Conservation (phyloP, 805 yeast genomes). For the Danielia oregonensis region DNA sequence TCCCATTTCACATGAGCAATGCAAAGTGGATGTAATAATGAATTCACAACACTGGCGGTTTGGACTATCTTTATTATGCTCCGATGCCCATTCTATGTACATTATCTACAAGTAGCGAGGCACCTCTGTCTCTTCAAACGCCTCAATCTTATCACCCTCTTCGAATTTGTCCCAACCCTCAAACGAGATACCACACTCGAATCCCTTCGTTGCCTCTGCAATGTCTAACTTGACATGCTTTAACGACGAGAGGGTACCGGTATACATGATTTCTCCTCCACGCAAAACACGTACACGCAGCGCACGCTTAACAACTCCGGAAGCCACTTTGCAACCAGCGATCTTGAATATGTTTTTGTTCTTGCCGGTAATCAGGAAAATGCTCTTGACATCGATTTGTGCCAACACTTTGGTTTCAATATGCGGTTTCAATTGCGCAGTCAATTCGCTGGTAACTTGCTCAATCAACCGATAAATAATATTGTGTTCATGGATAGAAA, state of each 20-base stretch:
- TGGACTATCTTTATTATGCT: too few relatives aligned
- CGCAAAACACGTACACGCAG: conserved; percentile 57
- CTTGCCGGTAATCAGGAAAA: conserved; percentile 66
- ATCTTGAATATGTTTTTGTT: conserved; percentile 51
- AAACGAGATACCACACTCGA: conserved; percentile 85
- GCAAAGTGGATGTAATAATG: too few relatives aligned
- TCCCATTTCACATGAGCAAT: too few relatives aligned
- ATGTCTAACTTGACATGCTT: conserved; percentile 82
- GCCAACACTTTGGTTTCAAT: conserved; percentile 64
- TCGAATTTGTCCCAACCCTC: conserved; percentile 63
- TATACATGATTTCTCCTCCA: conserved; percentile 40
- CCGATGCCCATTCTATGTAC: too few relatives aligned
- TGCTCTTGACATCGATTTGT: conserved; percentile 63
- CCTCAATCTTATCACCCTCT: conserved; percentile 73
- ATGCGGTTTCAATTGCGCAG: conserved; percentile 58
- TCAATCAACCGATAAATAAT: conserved; percentile 88
- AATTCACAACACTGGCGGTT: too few relatives aligned
- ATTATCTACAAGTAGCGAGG: conserved; percentile 35
- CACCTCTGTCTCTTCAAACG: conserved; percentile 58
- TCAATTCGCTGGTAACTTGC: conserved; percentile 65
- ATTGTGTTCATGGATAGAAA: conserved; percentile 60
- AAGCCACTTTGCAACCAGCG: conserved; percentile 83
- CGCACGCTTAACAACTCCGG: conserved; percentile 64
- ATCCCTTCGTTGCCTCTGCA: conserved; percentile 72
- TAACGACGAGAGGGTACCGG: conserved; percentile 67